Base-by-base conservation (phyloP, 257 asterid species). In the Solanum tarijense region DNA sequence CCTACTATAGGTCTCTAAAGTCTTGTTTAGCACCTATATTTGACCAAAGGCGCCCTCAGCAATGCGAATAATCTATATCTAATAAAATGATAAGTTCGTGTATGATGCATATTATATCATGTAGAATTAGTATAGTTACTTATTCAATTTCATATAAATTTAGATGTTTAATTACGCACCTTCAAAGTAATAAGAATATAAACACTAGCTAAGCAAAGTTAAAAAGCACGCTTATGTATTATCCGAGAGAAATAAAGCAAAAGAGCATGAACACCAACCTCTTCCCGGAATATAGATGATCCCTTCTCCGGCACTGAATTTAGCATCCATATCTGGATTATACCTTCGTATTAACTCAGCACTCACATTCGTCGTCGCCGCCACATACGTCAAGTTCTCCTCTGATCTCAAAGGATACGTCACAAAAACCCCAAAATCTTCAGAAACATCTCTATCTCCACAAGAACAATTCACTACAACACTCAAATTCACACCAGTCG, bases 391-490 rank as follows among this genome's bases (percentile, higher is more conserved):
- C 89, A 93, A 83, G 60, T 83, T 93, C 20, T 96, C 97, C 87
- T 91, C 97, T 2, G 6, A 73, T 89, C 94, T 87, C 89, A 95
- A 16, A 60, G 99, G 98, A 86, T 94, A 96, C 16, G 98, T 94
- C 1, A 93, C 69, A 78, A 96, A 96, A 95, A 96, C 68, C 2
- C 98, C 98, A 88, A 92, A 96, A 31, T 89, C 94, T 87, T 65
- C n/a, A 23, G 91, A 88, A 23, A 96, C 93, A 7, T 35, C 36
- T 85, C 46, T 81, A 89, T 95, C 89, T 83, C 99, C 99, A 88
- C 99, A 96, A 79, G 94, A 94, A 86, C 99, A 96, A 82, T 94
- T 95, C 88, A 96, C 99, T 18, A 92, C 20, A 81, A 95, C 98
- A 38, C 86, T 93, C 88, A 96, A 3, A 16, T 25, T 32, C 73